Evolutionary conservation across 202 grass and related monocot genomes (phyloP), one percentile per base, ranked within the genome.

Genomic region (Dendrocalamus latiflorus): DNA sequence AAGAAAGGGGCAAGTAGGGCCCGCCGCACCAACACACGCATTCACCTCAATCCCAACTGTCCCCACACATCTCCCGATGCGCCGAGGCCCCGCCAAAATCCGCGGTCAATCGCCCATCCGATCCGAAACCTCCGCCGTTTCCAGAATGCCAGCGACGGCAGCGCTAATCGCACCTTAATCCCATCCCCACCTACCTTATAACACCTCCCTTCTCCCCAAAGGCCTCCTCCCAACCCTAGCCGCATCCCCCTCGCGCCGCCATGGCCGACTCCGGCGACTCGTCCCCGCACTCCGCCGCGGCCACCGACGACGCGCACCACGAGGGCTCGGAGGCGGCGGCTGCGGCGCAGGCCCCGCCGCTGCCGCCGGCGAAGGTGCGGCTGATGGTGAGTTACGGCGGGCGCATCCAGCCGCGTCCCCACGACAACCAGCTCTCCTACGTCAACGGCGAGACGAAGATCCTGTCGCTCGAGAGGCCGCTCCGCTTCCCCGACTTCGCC

Each of bases 361-460:
- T 60, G 36, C 82, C 66, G 42, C 80, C 74, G 36, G 11, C 88
- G 10, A 89, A 90, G 76, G 91, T 94, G 84, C 91, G 94, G 21
- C 81, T 99, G 16, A 99, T 99, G 97, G 91, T 99, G 3, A 99
- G 97, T 79, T 99, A 99, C 83, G 91, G 93, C 2, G 97, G 97
- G 0, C 93, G 93, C 81, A 99, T 99, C 93, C 93, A 96, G 83
- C 97, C 89, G 22, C 74, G 93, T 1, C 89, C 89, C 0, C 91
- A 94, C 67, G 93, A 99, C 78, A 90, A 91, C 89, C 91, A 93
- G 87, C 91, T 99, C 48, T 73, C 93, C 13, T 99, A 99, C 79
- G 83, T 99, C 83, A 93, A 90, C 75, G 96, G 97, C 17, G 97
- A 99, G 59, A 94, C 97, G 18, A 99, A 99, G 91, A 96, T 99